Evolutionary conservation across 257 asterid species (phyloP).

Genomic region (Penstemon eatonii): DNA sequence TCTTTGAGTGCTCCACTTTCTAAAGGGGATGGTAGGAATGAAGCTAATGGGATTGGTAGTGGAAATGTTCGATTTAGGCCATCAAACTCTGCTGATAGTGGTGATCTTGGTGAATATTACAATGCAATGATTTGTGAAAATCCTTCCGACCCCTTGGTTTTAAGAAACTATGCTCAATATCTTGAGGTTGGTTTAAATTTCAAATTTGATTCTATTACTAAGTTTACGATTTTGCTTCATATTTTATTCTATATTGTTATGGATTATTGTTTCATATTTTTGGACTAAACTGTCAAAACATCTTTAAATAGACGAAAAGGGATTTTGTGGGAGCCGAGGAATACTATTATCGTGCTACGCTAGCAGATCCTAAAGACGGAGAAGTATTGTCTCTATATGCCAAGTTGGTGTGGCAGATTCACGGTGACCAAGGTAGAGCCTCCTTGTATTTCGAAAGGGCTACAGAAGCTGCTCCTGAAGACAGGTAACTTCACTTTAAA

Average conservation of each 20-base stretch:
- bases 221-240: background rate
- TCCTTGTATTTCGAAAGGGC: slow-evolving; percentile 64
- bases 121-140: slow-evolving; percentile 38
- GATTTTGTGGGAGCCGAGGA: slow-evolving; percentile 76
- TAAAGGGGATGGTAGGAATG: slow-evolving; percentile 30
- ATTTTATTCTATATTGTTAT: background rate
- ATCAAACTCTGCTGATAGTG: slow-evolving; percentile 26
- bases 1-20: background rate
- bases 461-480: slow-evolving; percentile 60
- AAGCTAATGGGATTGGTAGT: slow-evolving; percentile 14
- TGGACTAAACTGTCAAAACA: background rate
- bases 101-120: slow-evolving; percentile 41
- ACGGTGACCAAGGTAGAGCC: slow-evolving; percentile 59
- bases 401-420: slow-evolving; percentile 66
- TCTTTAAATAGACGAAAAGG: slow-evolving; percentile 53
- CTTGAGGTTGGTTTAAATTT: slow-evolving; percentile 57
- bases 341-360: slow-evolving; percentile 52
- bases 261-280: background rate
- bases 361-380: slow-evolving; percentile 73
- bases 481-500: slow-evolving; percentile 44
- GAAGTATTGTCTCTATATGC: slow-evolving; percentile 58
- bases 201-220: background rate
- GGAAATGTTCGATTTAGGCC: slow-evolving; percentile 21
- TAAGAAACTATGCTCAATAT: slow-evolving; percentile 65
- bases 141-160: slow-evolving; percentile 54